These are phyloP conservation scores for Podospora tetraspora DNA, from an alignment of 495 filamentous ascomycete species.

Conservation along the genomic window DNA sequence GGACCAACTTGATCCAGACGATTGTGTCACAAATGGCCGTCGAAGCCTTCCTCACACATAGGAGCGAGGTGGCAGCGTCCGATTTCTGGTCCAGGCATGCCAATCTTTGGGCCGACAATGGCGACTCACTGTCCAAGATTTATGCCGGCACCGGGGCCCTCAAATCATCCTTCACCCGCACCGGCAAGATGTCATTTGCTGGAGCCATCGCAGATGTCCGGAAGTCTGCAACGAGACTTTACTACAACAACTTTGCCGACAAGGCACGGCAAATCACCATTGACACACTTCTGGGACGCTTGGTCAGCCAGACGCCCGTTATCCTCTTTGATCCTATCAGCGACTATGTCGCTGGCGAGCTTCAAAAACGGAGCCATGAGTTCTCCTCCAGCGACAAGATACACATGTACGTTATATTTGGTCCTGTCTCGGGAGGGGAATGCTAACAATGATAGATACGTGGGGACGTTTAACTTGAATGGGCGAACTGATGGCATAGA, in stretches of 20 bases:
- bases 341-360: constrained; percentile 74
- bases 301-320: constrained; percentile 78
- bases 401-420: constrained; percentile 36
- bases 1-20: constrained; percentile 94
- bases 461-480: constrained; percentile 93
- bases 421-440: not conserved
- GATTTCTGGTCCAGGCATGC: constrained; percentile 91
- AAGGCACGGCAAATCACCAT: constrained; percentile 91
- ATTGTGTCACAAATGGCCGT: constrained; percentile 90
- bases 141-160: constrained; percentile 95
- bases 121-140: constrained; percentile 88
- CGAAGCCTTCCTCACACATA: constrained; percentile 68
- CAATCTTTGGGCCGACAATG: constrained; percentile 96
- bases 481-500: constrained; percentile 69
- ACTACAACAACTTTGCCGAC: constrained; percentile 96
- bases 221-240: constrained; percentile 87
- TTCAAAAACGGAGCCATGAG: constrained; percentile 54
- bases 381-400: constrained; percentile 48
- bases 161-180: constrained; percentile 92
- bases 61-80: constrained; percentile 56
- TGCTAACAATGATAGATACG: constrained; percentile 58
- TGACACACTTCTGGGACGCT: constrained; percentile 77
- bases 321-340: constrained; percentile 90
- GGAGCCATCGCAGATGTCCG: constrained; percentile 92
- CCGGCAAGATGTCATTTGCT: constrained; percentile 92